A percentile compares a stretch with the other conserved stretches of the same genome.
These are phyloP conservation scores for Grigorovia jiainica DNA, from an alignment of 805 yeast genomes.

Conservation along the genomic window DNA sequence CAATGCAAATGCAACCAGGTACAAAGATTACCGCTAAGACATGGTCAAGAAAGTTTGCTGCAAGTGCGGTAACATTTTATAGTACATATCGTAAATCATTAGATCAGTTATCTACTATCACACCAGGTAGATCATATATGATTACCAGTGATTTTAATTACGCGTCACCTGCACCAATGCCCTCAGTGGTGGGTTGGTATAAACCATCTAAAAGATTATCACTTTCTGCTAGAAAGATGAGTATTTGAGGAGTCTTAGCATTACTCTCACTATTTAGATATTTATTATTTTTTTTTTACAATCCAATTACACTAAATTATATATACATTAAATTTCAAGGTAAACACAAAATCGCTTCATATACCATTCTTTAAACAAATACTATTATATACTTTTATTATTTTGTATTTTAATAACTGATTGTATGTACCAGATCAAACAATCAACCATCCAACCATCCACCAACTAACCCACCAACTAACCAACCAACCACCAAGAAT, in stretches of 20 bases:
- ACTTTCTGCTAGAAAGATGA: constrained; percentile 22
- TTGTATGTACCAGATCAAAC: too few relatives aligned
- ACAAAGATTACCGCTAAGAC: constrained; percentile 53
- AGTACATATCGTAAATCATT: constrained; percentile 31
- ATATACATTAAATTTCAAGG: too few relatives aligned
- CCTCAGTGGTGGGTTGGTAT: constrained; percentile 50
- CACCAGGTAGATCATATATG: constrained; percentile 79
- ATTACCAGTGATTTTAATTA: constrained; percentile 53
- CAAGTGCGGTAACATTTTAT: constrained; percentile 59
- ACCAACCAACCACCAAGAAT: too few relatives aligned
- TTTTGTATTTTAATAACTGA: too few relatives aligned
- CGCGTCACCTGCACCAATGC: constrained; percentile 64
- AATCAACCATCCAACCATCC: too few relatives aligned
- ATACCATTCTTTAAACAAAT: too few relatives aligned
- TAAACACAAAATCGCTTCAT: too few relatives aligned
- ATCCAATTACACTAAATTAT: constrained; percentile 2
- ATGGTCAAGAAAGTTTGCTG: constrained; percentile 58
- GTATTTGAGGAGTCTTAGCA: background rate
- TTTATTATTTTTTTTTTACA: background rate
- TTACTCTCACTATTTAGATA: background rate
- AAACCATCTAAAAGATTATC: constrained; percentile 47
- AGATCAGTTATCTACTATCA: constrained; percentile 51
- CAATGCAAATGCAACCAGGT: constrained; percentile 89
- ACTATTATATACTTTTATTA: too few relatives aligned
- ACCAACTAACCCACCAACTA: too few relatives aligned